Evolutionary conservation across 2,329 filamentous ascomycete species (phyloP).

Genomic region (Aspergillus glaucus): DNA sequence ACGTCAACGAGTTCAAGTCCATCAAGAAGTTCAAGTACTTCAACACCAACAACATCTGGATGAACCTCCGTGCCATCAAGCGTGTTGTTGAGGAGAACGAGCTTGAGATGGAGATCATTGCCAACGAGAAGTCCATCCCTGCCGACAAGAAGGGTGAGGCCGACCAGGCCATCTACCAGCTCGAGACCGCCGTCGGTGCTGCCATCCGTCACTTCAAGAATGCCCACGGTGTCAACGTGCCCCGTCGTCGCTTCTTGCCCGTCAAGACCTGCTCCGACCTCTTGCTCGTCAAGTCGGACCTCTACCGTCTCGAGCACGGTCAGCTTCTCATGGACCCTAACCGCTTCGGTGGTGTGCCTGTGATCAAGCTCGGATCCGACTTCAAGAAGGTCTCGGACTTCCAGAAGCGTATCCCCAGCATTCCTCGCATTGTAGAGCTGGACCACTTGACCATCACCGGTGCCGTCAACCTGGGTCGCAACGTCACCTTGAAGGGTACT

Average conservation of each 20-base stretch:
- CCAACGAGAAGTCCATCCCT: constrained; percentile 97
- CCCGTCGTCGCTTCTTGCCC: constrained; percentile 93
- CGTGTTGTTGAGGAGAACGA: constrained; percentile 97
- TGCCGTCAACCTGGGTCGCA: constrained; percentile 91
- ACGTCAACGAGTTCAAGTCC: constrained; percentile 99
- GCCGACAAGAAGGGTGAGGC: constrained; percentile 99
- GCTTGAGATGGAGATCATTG: constrained; percentile 98
- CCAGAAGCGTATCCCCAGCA: constrained; percentile 47
- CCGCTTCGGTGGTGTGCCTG: constrained; percentile 90
- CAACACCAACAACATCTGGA: constrained; percentile 99
- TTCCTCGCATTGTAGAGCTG: constrained; percentile 46
- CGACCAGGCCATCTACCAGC: constrained; percentile 93
- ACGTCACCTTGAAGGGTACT: constrained; percentile 90
- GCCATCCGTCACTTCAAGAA: constrained; percentile 99
- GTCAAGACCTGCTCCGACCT: constrained; percentile 99
- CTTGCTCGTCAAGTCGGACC: constrained; percentile 98
- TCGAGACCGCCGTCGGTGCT: constrained; percentile 96
- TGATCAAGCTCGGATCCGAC: constrained; percentile 97
- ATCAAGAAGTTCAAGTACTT: constrained; percentile 99
- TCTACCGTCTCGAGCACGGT: constrained; percentile 97
- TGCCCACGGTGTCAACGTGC: constrained; percentile 97
- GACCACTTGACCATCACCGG: constrained; percentile 92
- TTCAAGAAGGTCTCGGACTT: constrained; percentile 98
- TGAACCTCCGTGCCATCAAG: constrained; percentile 96
- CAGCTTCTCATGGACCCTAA: constrained; percentile 95